Evolutionary conservation across 768 basidiomycete genomes (phyloP), one percentile per base, ranked within the genome.

Genomic region (Pulveroboletus sp.): DNA sequence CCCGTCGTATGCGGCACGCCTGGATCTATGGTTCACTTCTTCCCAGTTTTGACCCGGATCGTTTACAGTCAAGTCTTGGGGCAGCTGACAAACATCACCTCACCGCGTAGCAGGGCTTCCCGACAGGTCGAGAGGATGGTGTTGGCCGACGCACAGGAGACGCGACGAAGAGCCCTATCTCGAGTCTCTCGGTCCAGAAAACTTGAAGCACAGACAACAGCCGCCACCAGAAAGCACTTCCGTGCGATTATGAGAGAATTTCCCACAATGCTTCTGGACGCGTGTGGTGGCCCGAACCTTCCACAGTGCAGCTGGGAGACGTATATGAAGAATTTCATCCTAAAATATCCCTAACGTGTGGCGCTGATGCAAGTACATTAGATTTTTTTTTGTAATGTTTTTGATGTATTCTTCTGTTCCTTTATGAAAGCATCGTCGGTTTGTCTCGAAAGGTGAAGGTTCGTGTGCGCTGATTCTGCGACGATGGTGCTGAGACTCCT

Each of bases 1-100:
- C 79, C 85, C 18, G 77, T 87, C 48, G 78, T 88, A 30, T 89
- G 87, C 55, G 86, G 88, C 59, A 89, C 87, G 6, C 85, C 88
- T n/a, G 86, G 87, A 9, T 89, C 86, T 3, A 67, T 90, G 56
- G 77, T 85, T 9, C 85, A 88, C 67, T 85, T 80, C 69, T 89
- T 75, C 66, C 43, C 69, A 8, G 71, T 57, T 27, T 71, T 89
- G 17, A 60, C 67, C 31, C 65, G 58, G 43, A 78, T 83, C 62
- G 79, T 73, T 11, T 82, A 71, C 66, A 69, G 78, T 44, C 50
- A 73, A 42, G 76, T 75, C 18, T 57, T 50, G 31, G 49, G 57
- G 17, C 50, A 73, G 33, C 57, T 82, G 28, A 48, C 63, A 35
- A 57, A 62, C 5, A 51, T 77, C 45, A 58, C 70, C 0, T 61